A percentile compares a stretch with the other conserved stretches of the same genome.
These are phyloP conservation scores for Ziziphus jujuba DNA, from an alignment of 306 rosid species.

Conservation along the genomic window DNA sequence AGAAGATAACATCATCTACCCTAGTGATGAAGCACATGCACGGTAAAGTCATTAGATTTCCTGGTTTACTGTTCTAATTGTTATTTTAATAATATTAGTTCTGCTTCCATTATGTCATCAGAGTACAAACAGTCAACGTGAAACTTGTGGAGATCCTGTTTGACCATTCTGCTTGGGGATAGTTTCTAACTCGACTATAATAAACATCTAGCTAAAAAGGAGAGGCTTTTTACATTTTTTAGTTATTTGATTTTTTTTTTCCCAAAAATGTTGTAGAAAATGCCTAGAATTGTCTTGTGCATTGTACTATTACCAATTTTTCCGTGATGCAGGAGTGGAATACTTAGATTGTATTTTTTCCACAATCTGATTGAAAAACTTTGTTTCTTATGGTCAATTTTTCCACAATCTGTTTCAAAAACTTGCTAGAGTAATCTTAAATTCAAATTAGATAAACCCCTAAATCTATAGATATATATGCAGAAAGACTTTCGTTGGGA, in stretches of 20 bases:
- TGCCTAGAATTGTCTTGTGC: slow-evolving; percentile 5
- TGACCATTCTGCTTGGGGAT: neutral
- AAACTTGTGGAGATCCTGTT: too few species aligned
- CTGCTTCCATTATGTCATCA: neutral
- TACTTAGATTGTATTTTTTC: slow-evolving; percentile 50
- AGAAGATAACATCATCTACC: slow-evolving; percentile 29
- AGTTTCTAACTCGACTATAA: neutral
- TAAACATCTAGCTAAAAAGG: neutral
- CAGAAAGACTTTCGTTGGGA: too few species aligned
- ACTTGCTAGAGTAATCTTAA: too few species aligned
- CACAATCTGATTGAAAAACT: too few species aligned
- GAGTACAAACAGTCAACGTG: too few species aligned
- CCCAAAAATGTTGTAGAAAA: neutral
- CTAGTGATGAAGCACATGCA: slow-evolving; percentile 28
- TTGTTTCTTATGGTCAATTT: too few species aligned
- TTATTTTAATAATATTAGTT: neutral
- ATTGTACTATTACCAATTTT: slow-evolving; percentile 8
- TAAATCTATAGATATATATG: too few species aligned
- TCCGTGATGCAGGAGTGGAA: slow-evolving; percentile 56
- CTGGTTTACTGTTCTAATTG: neutral
- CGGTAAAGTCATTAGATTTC: slow-evolving; percentile 42
- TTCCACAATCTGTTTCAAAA: too few species aligned
- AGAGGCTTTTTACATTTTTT: too few species aligned
- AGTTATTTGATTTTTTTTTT: too few species aligned
- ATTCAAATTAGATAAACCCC: too few species aligned